A percentile compares a stretch with the other conserved stretches of the same genome.
phyloP scores from a whole-genome alignment of 305 asterid genomes.

The Rubia peregrina region DNA sequence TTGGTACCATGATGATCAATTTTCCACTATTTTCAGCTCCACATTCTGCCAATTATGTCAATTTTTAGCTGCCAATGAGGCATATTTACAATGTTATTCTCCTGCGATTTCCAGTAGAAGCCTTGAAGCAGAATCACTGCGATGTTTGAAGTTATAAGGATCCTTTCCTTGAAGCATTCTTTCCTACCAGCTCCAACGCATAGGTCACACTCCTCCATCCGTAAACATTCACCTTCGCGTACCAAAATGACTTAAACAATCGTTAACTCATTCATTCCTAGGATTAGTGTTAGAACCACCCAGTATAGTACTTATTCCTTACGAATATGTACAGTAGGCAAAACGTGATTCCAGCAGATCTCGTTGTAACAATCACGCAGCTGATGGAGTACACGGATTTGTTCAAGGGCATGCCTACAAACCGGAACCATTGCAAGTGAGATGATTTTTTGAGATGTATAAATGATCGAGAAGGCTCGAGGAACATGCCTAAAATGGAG shows the following conservation, averaged over 20 bases:
- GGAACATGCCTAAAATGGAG: constrained; percentile 43
- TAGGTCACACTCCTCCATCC: constrained; percentile 54
- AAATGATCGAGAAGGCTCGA: neutral
- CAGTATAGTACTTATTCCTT: constrained; percentile 11
- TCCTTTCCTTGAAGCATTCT: too few species aligned
- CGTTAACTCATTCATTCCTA: too few species aligned
- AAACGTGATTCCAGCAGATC: constrained; percentile 67
- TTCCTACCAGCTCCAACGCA: constrained; percentile 68
- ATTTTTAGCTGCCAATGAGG: too few species aligned
- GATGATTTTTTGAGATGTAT: neutral
- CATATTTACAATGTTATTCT: constrained; percentile 57
- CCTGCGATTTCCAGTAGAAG: constrained; percentile 51
- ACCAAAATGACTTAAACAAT: too few species aligned
- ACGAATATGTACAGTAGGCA: constrained; percentile 58
- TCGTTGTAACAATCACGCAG: constrained; percentile 62
- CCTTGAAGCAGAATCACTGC: constrained; percentile 52
- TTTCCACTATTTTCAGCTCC: neutral
- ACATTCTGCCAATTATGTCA: too few species aligned
- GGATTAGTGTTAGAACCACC: neutral
- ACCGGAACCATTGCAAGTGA: neutral
- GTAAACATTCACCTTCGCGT: too few species aligned
- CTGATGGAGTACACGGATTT: constrained; percentile 70
- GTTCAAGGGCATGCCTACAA: constrained; percentile 70
- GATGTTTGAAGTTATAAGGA: constrained; percentile 44
- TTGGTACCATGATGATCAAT: neutral